Evolutionary conservation across 495 filamentous ascomycete species (phyloP), one percentile per base, ranked within the genome.

Genomic region (Jackrogersella multiformis): DNA sequence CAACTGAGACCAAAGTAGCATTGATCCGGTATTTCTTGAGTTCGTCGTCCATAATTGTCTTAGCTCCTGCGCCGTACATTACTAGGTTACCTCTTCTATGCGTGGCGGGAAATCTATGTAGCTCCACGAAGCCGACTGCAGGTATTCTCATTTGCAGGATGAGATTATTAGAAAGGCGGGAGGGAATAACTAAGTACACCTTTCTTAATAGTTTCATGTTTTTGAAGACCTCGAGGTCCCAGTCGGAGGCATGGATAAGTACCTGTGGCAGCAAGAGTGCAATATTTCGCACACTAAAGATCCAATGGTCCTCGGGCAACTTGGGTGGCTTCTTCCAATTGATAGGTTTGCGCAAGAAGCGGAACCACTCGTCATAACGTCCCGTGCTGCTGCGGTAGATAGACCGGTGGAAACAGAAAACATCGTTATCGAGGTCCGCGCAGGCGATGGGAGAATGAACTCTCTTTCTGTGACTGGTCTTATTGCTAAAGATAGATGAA

Each of bases 281-380:
- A 1, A 67, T 1, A 4, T 61, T 42, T 15, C 28, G 28, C 10
- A 61, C 56, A 0, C 32, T 13, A 26, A 42, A 61, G 1, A 67
- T 56, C 64, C 64, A 67, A 32, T 67, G 49, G 34, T 60, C 34
- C 10, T 46, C 7, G 24, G 30, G 20, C 1, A 51, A 13, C 38
- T 0, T 2, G 5, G 5, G 12, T 8, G 5, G 24, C 13, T 38
- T 10, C 1, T 0, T 24, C 5, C 5, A 4, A 23, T 46, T 15
- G 18, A 55, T 61, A 8, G 56, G 64, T 6, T 51, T 51, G 10
- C 41, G 49, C 0, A 66, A 23, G 46, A 67, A 67, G n/a, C 34
- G 5, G 15, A 67, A 67, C 64, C 64, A 67, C 28, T 4, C 30
- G 0, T 12, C 1, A 9, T 28, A 21, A 13, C 9, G 30, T 2